These are phyloP conservation scores for Juglanconis juglandina DNA, from an alignment of 2,329 filamentous ascomycete genomes.

Conservation along the genomic window DNA sequence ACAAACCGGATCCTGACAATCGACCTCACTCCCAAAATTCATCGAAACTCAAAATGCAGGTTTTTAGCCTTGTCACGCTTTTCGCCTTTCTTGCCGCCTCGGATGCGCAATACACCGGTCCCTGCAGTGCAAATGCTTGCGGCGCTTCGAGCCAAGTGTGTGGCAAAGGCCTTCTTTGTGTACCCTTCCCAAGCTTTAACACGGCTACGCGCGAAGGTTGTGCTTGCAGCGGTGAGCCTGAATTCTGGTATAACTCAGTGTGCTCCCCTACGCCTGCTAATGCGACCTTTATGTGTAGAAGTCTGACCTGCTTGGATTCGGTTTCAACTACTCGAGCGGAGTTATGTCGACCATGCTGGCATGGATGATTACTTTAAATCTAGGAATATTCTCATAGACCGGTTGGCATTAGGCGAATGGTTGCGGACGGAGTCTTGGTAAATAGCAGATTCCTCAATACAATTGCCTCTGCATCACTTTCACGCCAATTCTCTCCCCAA, in stretches of 20 bases:
- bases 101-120: neutral
- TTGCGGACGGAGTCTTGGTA: too few species aligned
- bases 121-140: conserved; percentile 2
- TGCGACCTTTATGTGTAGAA: neutral
- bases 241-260: neutral
- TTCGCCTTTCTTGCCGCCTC: neutral
- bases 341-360: too few species aligned
- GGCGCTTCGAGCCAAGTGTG: conserved; percentile 1
- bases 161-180: neutral
- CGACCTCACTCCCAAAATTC: too few species aligned
- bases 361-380: too few species aligned
- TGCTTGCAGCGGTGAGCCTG: conserved; percentile 5
- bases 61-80: neutral
- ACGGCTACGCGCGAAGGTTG: neutral
- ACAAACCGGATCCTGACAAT: too few species aligned
- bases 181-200: conserved; percentile 3
- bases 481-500: too few species aligned
- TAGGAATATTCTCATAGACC: too few species aligned
- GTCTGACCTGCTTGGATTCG: neutral
- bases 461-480: too few species aligned
- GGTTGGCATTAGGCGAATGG: too few species aligned
- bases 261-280: neutral
- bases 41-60: neutral
- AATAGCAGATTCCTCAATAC: too few species aligned
- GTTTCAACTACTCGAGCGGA: too few species aligned